Conservation (phyloP, 345 rosid species). For the Ceriops decandra region DNA sequence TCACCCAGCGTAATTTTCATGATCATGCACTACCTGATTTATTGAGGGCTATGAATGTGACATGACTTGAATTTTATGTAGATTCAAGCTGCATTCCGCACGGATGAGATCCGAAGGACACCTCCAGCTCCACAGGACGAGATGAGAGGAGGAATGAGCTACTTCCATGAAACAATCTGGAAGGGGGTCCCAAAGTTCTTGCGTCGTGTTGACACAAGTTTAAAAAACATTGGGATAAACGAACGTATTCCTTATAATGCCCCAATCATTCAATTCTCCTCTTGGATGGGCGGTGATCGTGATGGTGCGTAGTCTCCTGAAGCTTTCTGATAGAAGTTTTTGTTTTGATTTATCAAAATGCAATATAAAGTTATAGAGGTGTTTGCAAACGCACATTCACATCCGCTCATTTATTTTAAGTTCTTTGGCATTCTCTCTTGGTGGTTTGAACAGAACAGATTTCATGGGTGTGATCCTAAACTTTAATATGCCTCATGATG, state of each 20-base stretch:
- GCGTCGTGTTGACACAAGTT: conserved; percentile 96
- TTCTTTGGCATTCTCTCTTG: too few species aligned
- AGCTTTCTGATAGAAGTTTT: neutral
- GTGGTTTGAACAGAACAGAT: neutral
- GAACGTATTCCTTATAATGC: conserved; percentile 98
- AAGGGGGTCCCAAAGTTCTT: conserved; percentile 97
- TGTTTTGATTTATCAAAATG: neutral
- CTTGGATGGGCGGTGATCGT: conserved; percentile 99
- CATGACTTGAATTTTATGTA: conserved; percentile 15
- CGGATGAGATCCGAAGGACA: conserved; percentile 97
- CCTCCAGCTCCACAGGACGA: conserved; percentile 99
- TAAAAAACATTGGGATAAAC: conserved; percentile 87
- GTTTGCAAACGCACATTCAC: too few species aligned
- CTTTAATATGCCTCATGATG: conserved; percentile 6
- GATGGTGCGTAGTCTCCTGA: conserved; percentile 52
- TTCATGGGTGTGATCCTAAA: neutral
- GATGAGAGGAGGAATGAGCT: conserved; percentile 99
- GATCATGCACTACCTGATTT: neutral
- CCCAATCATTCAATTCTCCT: conserved; percentile 95
- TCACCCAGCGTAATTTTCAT: too few species aligned
- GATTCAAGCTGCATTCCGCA: conserved; percentile 99
- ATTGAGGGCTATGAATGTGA: neutral
- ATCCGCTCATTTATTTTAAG: too few species aligned
- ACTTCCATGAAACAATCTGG: conserved; percentile 99
- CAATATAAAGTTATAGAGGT: neutral